Evolutionary conservation across 192 early-diverging fungal genomes (phyloP).

Genomic region (Kappamyces sp.): DNA sequence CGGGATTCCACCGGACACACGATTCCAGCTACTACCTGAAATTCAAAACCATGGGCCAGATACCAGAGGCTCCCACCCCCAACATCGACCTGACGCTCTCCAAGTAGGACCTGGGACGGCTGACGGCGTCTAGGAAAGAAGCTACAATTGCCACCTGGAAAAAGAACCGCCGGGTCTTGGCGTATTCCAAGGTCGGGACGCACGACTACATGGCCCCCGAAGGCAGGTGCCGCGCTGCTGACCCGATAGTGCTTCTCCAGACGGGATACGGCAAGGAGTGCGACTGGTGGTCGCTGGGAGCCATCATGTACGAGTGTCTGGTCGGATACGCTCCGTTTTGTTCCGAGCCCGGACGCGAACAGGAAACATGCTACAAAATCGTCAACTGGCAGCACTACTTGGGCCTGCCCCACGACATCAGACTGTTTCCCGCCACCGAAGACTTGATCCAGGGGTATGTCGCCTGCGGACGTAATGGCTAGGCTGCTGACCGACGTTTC

Average conservation of each 20-base stretch:
- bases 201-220: conserved; percentile 98
- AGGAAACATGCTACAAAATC: conserved; percentile 98
- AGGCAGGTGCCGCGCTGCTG: conserved; percentile 21
- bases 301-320: conserved; percentile 99
- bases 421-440: conserved; percentile 83
- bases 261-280: conserved; percentile 95
- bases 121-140: conserved; percentile 62
- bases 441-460: conserved; percentile 79
- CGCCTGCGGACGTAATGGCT: not conserved
- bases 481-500: conserved; percentile 82
- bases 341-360: conserved; percentile 68
- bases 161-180: conserved; percentile 87
- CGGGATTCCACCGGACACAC: conserved; percentile 98
- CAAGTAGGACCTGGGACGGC: not conserved
- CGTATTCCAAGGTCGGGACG: conserved; percentile 97
- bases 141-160: conserved; percentile 94
- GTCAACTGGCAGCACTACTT: conserved; percentile 92
- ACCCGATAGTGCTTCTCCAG: conserved; percentile 66
- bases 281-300: conserved; percentile 99
- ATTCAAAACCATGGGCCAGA: conserved; percentile 11
- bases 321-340: conserved; percentile 98
- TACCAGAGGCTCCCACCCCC: conserved; percentile 29
- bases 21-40: conserved; percentile 87
- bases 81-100: conserved; percentile 90
- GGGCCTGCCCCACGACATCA: conserved; percentile 88